Evolutionary conservation across 441 rosid species (phyloP).

Genomic region (Syzygium syzygioides): DNA sequence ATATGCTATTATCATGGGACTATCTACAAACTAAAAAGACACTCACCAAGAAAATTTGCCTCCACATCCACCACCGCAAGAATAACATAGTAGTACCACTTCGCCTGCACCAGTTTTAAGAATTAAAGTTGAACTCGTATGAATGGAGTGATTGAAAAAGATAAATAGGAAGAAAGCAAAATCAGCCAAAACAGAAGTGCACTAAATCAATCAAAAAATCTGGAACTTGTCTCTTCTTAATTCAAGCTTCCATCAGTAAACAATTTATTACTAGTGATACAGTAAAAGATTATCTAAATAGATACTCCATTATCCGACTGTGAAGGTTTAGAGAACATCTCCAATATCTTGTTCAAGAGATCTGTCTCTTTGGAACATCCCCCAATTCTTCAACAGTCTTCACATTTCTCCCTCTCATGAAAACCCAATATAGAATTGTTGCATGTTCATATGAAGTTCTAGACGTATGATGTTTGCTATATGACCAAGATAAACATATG

Average conservation of each 20-base stretch:
- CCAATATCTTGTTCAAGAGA: background rate
- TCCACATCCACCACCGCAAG: slow-evolving; percentile 86
- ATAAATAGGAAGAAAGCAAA: background rate
- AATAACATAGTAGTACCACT: slow-evolving; percentile 74
- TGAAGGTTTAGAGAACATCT: background rate
- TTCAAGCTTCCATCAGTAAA: background rate
- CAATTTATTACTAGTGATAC: background rate
- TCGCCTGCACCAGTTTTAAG: slow-evolving; percentile 55
- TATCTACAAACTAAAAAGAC: background rate
- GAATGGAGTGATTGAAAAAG: background rate
- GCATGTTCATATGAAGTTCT: background rate
- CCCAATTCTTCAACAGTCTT: background rate
- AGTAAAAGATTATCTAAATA: background rate
- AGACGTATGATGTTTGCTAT: background rate
- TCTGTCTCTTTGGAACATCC: background rate
- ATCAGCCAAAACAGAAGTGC: background rate
- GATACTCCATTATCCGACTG: background rate
- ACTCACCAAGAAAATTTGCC: slow-evolving; percentile 87
- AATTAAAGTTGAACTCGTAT: background rate
- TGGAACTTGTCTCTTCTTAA: background rate
- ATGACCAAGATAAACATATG: background rate
- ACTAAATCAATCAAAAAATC: background rate
- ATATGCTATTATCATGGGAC: background rate
- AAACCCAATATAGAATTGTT: background rate
- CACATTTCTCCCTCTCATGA: background rate